Base-by-base conservation (phyloP, 176 grass and related monocot species). In the Oropetium thomaeum region DNA sequence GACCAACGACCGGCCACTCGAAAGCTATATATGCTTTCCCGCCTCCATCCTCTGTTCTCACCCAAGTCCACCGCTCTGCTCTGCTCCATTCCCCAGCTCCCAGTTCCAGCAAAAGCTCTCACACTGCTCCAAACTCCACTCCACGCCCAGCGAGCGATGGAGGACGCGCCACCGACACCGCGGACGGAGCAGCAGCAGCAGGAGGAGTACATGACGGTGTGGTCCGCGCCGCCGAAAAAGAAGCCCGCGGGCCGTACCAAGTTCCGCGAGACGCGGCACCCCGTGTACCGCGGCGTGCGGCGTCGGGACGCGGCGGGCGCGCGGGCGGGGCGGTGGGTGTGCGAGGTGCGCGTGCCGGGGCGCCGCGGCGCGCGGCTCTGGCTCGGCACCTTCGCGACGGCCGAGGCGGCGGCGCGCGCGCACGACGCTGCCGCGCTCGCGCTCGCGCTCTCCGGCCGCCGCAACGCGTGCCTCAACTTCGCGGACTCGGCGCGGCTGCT, bases 181-280 rank as follows among this genome's bases (percentile, higher is more conserved):
- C 3, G 61, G n/a, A n/a, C n/a, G n/a, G n/a, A n/a, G n/a, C n/a
- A n/a, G n/a, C n/a, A n/a, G 27, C 32, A 35, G 17, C 37, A 69
- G 45, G 15, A 17, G 7, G 39, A 43, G 55, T 75, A 84, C 73
- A 48, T 63, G 27, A 86, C 80, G 23, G 82, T 95, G 55, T 78
- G 59, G 60, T 89, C 86, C 33, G 60, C 89, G 1, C 40, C 10
- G 49, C 49, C 49, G 49, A 7, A 86, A 5, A 96, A 96, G 87
- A 72, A 76, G 15, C 90, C 78, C 11, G 78, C 84, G 15, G 93
- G 93, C 26, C 81, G 89, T 15, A 92, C 87, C 52, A 96, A 92
- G 78, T 92, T 92, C 71, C 77, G 78, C 65, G 93, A 96, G 73
- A 92, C 89, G 73, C 76, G 92, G 13, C 92, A 96, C 68, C 86